Evolutionary conservation across 108 stramenopile genomes (phyloP).

Genomic region (Licmophora abbreviata): DNA sequence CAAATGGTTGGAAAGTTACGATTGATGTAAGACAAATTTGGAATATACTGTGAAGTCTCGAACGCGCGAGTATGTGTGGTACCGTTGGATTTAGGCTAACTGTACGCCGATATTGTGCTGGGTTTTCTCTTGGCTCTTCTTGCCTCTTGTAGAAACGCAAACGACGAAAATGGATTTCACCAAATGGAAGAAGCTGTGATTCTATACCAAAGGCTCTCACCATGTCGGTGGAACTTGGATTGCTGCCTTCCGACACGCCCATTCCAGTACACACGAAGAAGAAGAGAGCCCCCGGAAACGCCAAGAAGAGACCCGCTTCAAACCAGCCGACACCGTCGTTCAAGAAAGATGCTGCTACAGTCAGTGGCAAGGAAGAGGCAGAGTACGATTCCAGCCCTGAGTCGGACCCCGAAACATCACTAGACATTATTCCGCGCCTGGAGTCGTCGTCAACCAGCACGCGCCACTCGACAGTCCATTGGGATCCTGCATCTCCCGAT

Average conservation of each 20-base stretch:
- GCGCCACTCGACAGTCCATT: slow-evolving; percentile 24
- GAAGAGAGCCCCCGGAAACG: slow-evolving; percentile 15
- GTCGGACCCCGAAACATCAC: slow-evolving; percentile 34
- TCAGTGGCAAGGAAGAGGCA: too few relatives aligned
- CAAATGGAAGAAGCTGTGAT: slow-evolving; percentile 41
- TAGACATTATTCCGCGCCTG: too few relatives aligned
- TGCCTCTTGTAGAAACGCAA: slow-evolving; percentile 31
- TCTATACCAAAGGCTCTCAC: slow-evolving; percentile 51
- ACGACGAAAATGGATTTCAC: slow-evolving; percentile 49
- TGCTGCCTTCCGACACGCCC: slow-evolving; percentile 36
- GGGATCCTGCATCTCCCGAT: slow-evolving; percentile 36
- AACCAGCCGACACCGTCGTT: not conserved
- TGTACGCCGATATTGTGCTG: not conserved
- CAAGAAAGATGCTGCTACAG: not conserved
- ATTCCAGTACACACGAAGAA: slow-evolving; percentile 13
- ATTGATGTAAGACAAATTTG: too few relatives aligned
- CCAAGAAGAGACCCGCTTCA: slow-evolving; percentile 4
- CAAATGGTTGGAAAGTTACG: slow-evolving; percentile 47
- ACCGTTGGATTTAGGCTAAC: slow-evolving; percentile 45
- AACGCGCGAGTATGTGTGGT: too few relatives aligned
- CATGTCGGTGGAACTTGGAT: slow-evolving; percentile 46
- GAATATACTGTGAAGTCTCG: too few relatives aligned
- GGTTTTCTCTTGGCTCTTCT: slow-evolving; percentile 4
- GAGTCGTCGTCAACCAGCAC: slow-evolving; percentile 19
- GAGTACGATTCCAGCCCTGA: not conserved